A percentile compares a stretch with the other conserved stretches of the same genome.
These are phyloP conservation scores for Chytridiales sp. DNA, from an alignment of 371 early-diverging fungal species.

Conservation along the genomic window DNA sequence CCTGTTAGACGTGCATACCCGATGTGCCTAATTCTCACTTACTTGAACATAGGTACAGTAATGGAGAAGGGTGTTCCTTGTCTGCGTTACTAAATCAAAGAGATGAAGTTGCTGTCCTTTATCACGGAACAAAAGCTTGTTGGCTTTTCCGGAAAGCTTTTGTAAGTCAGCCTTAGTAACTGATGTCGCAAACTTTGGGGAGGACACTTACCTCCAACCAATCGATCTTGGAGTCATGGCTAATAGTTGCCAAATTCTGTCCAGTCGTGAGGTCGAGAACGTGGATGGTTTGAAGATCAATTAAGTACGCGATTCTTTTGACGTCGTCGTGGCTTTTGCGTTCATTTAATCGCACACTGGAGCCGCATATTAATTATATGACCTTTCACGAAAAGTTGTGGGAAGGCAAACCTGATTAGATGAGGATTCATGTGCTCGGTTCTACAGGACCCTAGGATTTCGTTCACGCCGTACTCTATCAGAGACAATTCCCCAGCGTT, in stretches of 20 bases:
- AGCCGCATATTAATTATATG: slow-evolving; percentile 20
- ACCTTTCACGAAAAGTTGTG: neutral
- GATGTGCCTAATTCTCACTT: slow-evolving; percentile 24
- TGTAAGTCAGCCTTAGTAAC: neutral
- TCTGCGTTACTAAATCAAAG: slow-evolving; percentile 46
- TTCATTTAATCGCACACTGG: slow-evolving; percentile 57
- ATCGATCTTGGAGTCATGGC: slow-evolving; percentile 53
- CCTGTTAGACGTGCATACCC: neutral
- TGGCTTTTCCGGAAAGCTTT: slow-evolving; percentile 56
- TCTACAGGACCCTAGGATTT: slow-evolving; percentile 53
- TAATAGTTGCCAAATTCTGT: slow-evolving; percentile 39
- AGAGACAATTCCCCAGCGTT: slow-evolving; percentile 59
- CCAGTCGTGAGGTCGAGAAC: slow-evolving; percentile 47
- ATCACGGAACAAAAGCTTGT: slow-evolving; percentile 56
- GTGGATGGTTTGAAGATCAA: slow-evolving; percentile 55
- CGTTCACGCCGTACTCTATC: slow-evolving; percentile 61
- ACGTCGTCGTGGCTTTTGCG: slow-evolving; percentile 42
- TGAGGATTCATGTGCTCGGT: slow-evolving; percentile 61
- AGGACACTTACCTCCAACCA: slow-evolving; percentile 50
- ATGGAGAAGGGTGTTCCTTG: slow-evolving; percentile 44
- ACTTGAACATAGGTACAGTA: slow-evolving; percentile 56
- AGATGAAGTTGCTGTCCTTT: slow-evolving; percentile 52
- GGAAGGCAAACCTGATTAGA: slow-evolving; percentile 41
- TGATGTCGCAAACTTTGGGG: neutral
- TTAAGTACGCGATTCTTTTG: slow-evolving; percentile 53